Evolutionary conservation across 106 monocot species (phyloP).

Genomic region (Gastrodia elata): DNA sequence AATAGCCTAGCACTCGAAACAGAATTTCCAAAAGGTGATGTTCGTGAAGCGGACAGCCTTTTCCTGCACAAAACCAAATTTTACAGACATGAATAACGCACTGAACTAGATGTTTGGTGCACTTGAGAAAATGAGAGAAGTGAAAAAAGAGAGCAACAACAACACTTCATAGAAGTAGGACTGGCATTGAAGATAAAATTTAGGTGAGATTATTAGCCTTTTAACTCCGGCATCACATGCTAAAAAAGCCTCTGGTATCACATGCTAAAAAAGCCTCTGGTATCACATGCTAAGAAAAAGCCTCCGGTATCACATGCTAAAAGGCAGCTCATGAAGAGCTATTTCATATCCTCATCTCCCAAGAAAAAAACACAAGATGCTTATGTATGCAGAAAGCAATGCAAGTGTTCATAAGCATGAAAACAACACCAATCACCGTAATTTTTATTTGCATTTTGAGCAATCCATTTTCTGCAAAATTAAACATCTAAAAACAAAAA

Average conservation of each 20-base stretch:
- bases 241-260: neutral
- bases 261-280: too few species aligned
- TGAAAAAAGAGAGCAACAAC: neutral
- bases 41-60: conserved; percentile 55
- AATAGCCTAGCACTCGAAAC: conserved; percentile 56
- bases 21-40: conserved; percentile 51
- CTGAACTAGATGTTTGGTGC: neutral
- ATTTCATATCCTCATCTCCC: neutral
- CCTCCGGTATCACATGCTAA: neutral
- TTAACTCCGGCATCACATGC: neutral
- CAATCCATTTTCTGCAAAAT: neutral
- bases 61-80: conserved; percentile 25
- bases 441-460: neutral
- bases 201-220: neutral
- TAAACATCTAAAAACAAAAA: neutral
- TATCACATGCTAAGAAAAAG: too few species aligned
- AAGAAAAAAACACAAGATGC: neutral
- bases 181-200: neutral
- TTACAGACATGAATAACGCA: neutral
- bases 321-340: neutral
- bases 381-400: neutral
- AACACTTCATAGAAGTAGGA: neutral
- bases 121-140: neutral
- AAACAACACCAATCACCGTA: neutral
- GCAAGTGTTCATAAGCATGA: neutral